A percentile compares a stretch with the other conserved stretches of the same genome.
These are phyloP conservation scores for Theileria annulata DNA, from an alignment of 169 alveolate species.

Conservation along the genomic window DNA sequence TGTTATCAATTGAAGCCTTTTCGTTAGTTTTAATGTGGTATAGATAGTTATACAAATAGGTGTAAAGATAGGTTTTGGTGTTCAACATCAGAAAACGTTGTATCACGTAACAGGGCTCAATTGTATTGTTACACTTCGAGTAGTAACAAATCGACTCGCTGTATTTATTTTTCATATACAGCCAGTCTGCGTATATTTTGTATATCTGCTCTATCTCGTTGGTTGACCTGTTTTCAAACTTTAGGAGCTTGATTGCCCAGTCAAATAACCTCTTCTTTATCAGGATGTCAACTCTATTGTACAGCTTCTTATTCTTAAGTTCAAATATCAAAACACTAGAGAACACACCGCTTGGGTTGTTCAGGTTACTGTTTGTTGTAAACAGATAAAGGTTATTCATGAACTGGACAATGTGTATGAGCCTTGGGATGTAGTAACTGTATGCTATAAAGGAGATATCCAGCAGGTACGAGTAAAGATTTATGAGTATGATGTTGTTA, in stretches of 20 bases:
- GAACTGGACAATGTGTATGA: slow-evolving; percentile 3
- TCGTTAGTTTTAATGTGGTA: slow-evolving; percentile 14
- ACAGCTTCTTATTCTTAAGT: slow-evolving; percentile 50
- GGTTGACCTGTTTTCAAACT: slow-evolving; percentile 45
- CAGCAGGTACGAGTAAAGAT: slow-evolving; percentile 16
- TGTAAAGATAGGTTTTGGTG: slow-evolving; percentile 51
- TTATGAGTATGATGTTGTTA: slow-evolving; percentile 17
- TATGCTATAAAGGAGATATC: slow-evolving; percentile 9
- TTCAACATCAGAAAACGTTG: slow-evolving; percentile 39
- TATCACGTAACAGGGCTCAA: slow-evolving; percentile 63
- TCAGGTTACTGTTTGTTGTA: slow-evolving; percentile 9
- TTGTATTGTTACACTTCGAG: slow-evolving; percentile 35
- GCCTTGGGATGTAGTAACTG: slow-evolving; percentile 20
- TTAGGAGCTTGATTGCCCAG: slow-evolving; percentile 46
- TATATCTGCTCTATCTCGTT: slow-evolving; percentile 57
- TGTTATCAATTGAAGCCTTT: slow-evolving; percentile 8
- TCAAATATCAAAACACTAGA: slow-evolving; percentile 43
- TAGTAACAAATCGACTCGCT: slow-evolving; percentile 45
- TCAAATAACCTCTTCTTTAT: slow-evolving; percentile 56
- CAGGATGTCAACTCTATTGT: slow-evolving; percentile 53
- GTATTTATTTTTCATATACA: slow-evolving; percentile 45
- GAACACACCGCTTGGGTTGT: background rate
- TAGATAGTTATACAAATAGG: slow-evolving; percentile 33
- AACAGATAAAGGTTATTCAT: slow-evolving; percentile 17
- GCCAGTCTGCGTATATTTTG: slow-evolving; percentile 65